Evolutionary conservation across 257 asterid genomes (phyloP), one percentile per base, ranked within the genome.

Genomic region (Lycium ferocissimum): DNA sequence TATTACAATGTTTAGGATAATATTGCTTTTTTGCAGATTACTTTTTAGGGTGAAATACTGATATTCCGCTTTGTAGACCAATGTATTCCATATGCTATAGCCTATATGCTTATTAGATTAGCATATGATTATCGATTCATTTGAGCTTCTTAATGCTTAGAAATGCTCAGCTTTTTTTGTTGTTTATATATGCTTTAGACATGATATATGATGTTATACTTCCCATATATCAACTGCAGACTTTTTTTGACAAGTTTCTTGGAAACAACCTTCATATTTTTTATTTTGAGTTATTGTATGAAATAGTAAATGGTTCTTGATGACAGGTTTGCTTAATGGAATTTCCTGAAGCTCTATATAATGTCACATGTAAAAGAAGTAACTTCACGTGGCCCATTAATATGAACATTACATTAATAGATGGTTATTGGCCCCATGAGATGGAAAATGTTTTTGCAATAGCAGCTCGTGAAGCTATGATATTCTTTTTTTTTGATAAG

Each of bases 241-340:
- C 15, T 2, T 71, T 71, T 40, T 58, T 5, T 72, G 37, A n/a
- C n/a, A 11, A 45, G 7, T 45, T 45, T 47, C 61, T 73, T 20
- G 35, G 12, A 20, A 20, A 73, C 7, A 6, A 47, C 61, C 47
- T 47, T 12, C 10, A 3, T 20, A 11, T 18, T 20, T 73, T 20
- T n/a, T 73, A 73, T 73, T 73, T 73, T n/a, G 81, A 73, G 81
- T 12, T 11, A 49, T 20, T 73, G 3, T 12, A 73, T 73, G 81
- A 47, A 20, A 47, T 73, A 2, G 20, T 73, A 45, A 73, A 10
- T 73, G 81, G 40, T 35, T 12, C 61, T 47, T 75, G 59, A 20
- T 7, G 22, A 49, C 40, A 47, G 61, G 43, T 53, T 22, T 73
- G 11, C 8, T 45, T 73, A 73, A 47, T 20, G 59, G 80, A 72